Conservation (phyloP, 2,329 filamentous ascomycete species). For the Sordariomycetes sp. region DNA sequence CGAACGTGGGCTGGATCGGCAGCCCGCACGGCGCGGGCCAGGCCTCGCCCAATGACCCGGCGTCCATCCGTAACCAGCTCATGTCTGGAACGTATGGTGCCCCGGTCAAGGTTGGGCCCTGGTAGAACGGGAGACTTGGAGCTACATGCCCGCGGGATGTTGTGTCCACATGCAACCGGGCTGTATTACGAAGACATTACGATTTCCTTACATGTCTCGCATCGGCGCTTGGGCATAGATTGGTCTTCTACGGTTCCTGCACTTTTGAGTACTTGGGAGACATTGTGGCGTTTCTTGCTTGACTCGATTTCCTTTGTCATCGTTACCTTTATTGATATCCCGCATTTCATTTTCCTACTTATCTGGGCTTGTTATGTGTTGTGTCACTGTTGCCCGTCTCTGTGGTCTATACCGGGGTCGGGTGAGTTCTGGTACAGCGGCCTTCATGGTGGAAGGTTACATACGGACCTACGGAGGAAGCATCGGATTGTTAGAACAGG, state of each 20-base stretch:
- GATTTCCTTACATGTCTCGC: slow-evolving; percentile 3
- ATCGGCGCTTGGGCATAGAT: slow-evolving; percentile 9
- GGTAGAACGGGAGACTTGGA: slow-evolving; percentile 22
- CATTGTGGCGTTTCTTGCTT: neutral
- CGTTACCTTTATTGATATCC: neutral
- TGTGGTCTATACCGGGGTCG: neutral
- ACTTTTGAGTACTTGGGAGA: neutral
- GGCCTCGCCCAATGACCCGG: slow-evolving; percentile 23
- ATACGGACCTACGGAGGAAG: no score
- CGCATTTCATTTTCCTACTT: neutral
- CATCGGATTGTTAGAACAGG: neutral
- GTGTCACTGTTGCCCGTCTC: neutral
- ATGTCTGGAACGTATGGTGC: slow-evolving; percentile 46
- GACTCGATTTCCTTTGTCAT: neutral
- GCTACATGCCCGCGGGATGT: neutral
- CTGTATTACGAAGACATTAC: neutral
- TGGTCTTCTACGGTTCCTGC: slow-evolving; percentile 6
- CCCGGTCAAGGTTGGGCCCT: slow-evolving; percentile 49
- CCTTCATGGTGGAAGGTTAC: neutral
- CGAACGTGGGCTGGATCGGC: slow-evolving; percentile 68
- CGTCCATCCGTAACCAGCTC: slow-evolving; percentile 49
- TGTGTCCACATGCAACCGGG: neutral
- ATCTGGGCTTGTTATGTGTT: neutral
- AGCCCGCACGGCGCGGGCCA: slow-evolving; percentile 8
- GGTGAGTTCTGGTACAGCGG: neutral